Percentiles rank a stretch among this genome's conserved stretches.
phyloP scores from a whole-genome alignment of 441 rosid genomes.

The Breynia disticha region DNA sequence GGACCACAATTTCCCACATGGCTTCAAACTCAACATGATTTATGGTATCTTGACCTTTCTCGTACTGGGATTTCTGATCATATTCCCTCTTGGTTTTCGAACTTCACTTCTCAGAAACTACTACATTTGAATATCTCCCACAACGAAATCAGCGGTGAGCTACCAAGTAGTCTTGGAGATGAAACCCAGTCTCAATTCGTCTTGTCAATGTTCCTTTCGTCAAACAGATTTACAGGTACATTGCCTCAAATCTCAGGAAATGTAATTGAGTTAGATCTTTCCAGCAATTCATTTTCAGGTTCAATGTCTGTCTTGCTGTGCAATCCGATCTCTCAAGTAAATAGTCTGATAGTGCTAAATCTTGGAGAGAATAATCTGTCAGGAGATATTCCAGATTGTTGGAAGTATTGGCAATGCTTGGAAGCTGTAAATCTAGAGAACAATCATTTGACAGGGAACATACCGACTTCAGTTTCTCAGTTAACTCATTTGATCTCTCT shows the following conservation, averaged over 20 bases:
- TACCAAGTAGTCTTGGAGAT: background rate
- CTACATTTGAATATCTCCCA: conserved; percentile 5
- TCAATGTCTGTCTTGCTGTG: conserved; percentile 2
- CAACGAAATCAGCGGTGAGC: conserved; percentile 4
- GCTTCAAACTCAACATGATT: conserved; percentile 10
- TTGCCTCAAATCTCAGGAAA: background rate
- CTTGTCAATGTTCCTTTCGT: background rate
- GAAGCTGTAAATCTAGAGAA: background rate
- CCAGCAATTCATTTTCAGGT: conserved; percentile 3
- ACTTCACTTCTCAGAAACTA: conserved; percentile 5
- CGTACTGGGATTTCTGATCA: conserved; percentile 5
- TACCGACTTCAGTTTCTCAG: conserved; percentile 4
- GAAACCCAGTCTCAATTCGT: background rate
- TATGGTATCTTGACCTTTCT: conserved; percentile 12
- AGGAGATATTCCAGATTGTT: background rate
- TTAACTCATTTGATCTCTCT: background rate
- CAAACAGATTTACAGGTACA: background rate
- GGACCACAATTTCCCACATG: conserved; percentile 14
- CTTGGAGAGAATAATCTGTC: conserved; percentile 3
- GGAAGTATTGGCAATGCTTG: background rate
- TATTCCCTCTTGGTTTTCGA: conserved; percentile 16
- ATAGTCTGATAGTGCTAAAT: background rate
- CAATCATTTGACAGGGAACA: conserved; percentile 1
- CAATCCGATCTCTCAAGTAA: background rate
- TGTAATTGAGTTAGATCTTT: background rate